Percentiles rank a stretch among this genome's conserved stretches.
These are phyloP conservation scores for Flaveria robusta DNA, from an alignment of 129 eudicot genomes.

Conservation along the genomic window DNA sequence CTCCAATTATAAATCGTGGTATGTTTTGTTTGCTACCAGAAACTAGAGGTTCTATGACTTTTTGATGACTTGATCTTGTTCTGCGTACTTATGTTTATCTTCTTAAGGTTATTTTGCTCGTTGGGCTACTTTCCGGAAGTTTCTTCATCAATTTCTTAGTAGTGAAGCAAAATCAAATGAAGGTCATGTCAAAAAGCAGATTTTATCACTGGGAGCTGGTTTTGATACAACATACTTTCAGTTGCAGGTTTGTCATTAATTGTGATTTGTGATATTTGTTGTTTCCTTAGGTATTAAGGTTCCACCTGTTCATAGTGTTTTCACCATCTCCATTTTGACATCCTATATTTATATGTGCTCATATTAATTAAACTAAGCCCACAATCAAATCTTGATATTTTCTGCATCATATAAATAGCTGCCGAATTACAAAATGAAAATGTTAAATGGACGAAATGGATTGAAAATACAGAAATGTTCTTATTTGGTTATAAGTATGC, in stretches of 20 bases:
- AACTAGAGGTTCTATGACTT: constrained; percentile 11
- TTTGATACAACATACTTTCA: constrained; percentile 96
- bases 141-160: constrained; percentile 70
- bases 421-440: constrained; percentile 4
- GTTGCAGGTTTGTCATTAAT: constrained; percentile 67
- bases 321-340: background rate
- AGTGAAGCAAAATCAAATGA: constrained; percentile 45
- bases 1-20: constrained; percentile 98
- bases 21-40: constrained; percentile 35
- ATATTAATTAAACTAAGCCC: constrained; percentile 5
- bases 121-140: constrained; percentile 86
- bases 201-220: constrained; percentile 94
- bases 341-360: background rate
- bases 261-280: constrained; percentile 4
- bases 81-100: constrained; percentile 1
- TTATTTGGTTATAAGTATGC: constrained; percentile 20
- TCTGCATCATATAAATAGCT: background rate
- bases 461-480: background rate
- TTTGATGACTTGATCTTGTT: constrained; percentile 16
- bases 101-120: constrained; percentile 90
- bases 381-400: constrained; percentile 1
- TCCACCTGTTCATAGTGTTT: background rate
- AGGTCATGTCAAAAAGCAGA: constrained; percentile 66
- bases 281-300: background rate
- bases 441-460: background rate